These are phyloP conservation scores for Cutaneotrichosporon dermatis DNA, from an alignment of 1,284 basidiomycete species.

Conservation along the genomic window DNA sequence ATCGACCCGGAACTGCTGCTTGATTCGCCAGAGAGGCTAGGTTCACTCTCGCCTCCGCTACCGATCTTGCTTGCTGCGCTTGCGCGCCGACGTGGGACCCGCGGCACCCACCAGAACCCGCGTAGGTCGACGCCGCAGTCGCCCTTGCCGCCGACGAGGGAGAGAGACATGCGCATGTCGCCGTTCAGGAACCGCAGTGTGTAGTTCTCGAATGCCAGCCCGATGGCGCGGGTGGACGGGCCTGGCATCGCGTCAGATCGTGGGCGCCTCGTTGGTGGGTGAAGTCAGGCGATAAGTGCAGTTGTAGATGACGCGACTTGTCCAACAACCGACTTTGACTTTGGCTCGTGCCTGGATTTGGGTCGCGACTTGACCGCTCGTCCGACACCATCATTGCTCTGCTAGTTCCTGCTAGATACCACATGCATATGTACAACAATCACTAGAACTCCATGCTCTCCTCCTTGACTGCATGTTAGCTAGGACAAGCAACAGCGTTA, in stretches of 20 bases:
- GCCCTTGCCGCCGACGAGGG: constrained; percentile 65
- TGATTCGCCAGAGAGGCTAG: too few species aligned
- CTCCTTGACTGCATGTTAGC: constrained; percentile 22
- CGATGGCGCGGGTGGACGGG: constrained; percentile 56
- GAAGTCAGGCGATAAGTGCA: too few species aligned
- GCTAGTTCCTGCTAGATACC: not conserved
- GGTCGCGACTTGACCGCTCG: too few species aligned
- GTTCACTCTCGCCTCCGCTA: too few species aligned
- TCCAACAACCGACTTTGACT: too few species aligned
- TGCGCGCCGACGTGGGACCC: not conserved
- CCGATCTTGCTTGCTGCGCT: too few species aligned
- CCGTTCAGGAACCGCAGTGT: constrained; percentile 60
- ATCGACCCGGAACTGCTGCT: not conserved
- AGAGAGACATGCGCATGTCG: constrained; percentile 71
- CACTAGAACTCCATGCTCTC: constrained; percentile 33
- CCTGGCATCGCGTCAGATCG: not conserved
- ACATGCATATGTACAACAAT: constrained; percentile 9
- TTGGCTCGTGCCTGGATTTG: too few species aligned
- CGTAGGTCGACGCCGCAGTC: constrained; percentile 82
- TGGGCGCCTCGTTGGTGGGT: too few species aligned
- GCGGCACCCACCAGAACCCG: constrained; percentile 86
- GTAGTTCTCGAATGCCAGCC: constrained; percentile 69
- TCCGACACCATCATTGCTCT: too few species aligned
- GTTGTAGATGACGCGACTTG: too few species aligned
- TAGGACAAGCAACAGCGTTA: too few species aligned